Base-by-base conservation (phyloP, 2,329 filamentous ascomycete species). In the Dryadomyces sulphureus region DNA sequence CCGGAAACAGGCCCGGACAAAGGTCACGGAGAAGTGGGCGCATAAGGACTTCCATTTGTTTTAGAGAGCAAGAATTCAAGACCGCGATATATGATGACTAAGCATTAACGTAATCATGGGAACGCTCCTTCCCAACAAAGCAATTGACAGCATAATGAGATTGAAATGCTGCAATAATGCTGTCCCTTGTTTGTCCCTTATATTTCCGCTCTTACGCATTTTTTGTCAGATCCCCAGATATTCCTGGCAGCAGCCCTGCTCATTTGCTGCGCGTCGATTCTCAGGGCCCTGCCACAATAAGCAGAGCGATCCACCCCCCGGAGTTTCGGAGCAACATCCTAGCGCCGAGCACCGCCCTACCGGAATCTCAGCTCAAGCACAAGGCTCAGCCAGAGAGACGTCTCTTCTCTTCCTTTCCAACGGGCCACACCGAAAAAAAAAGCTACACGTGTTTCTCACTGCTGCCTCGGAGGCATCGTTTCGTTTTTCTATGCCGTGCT, bases 1-100 rank as follows among this genome's bases (percentile, higher is more conserved):
- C 66, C 75, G 74, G 57, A 94, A 85, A 73, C 85, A 92, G 69
- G 76, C 77, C 52, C 89, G 80, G 72, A 79, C 70, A 54, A 86
- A 84, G 62, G 65, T 79, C 44, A 94, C 87, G 7, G 92, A 96
- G 75, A 98, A 96, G 67, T 98, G 92, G 92, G 79, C 81, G 39
- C 85, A 94, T 69, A 98, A 98, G 72, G 92, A 98, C 61, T 98
- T 94, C 64, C 73, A 70, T 55, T 64, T 84, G 46, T 53, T 54
- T 17, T 54, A 9, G n/a, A n/a, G n/a, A n/a, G n/a, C n/a, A n/a
- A n/a, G n/a, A n/a, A 30, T 30, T 30, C 7, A 30, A 30, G 27
- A 30, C n/a, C n/a, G n/a, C n/a, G n/a, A n/a, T n/a, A n/a, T n/a
- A n/a, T n/a, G n/a, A n/a, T n/a, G n/a, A n/a, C n/a, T n/a, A n/a